Percentiles rank a stretch among this genome's conserved stretches.
These are phyloP conservation scores for Ustilago shanxiensis DNA, from an alignment of 1,284 basidiomycete genomes.

Conservation along the genomic window DNA sequence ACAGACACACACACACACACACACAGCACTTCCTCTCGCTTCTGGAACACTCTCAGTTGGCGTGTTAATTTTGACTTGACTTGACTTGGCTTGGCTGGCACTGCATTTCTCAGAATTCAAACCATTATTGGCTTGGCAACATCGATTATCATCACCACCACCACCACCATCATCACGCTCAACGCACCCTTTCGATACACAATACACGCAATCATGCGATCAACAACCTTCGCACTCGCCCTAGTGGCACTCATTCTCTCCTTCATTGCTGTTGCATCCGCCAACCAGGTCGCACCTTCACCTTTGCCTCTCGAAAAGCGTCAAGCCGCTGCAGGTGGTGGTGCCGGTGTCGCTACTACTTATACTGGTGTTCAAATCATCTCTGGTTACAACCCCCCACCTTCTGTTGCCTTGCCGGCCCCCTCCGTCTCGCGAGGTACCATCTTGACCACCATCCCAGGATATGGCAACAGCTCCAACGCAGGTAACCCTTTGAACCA, in stretches of 20 bases:
- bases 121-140: background rate
- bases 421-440: slow-evolving; percentile 50
- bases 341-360: slow-evolving; percentile 49
- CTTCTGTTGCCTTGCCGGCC: slow-evolving; percentile 18
- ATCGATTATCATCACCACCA: slow-evolving; percentile 1
- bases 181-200: background rate
- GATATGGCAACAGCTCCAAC: slow-evolving; percentile 49
- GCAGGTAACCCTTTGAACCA: slow-evolving; percentile 21
- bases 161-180: background rate
- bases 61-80: no score
- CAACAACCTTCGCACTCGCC: slow-evolving; percentile 24
- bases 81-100: background rate
- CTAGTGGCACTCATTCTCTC: slow-evolving; percentile 44
- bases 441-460: slow-evolving; percentile 53
- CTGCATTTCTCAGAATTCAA: background rate
- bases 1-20: no score
- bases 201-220: slow-evolving; percentile 26
- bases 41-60: no score
- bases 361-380: slow-evolving; percentile 55
- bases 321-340: slow-evolving; percentile 59
- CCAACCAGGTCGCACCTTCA: slow-evolving; percentile 6
- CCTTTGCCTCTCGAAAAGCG: slow-evolving; percentile 3
- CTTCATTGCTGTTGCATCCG: slow-evolving; percentile 30
- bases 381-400: slow-evolving; percentile 58
- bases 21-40: no score